Conservation (phyloP, 2,329 filamentous ascomycete species). For the Didymella pomorum region DNA sequence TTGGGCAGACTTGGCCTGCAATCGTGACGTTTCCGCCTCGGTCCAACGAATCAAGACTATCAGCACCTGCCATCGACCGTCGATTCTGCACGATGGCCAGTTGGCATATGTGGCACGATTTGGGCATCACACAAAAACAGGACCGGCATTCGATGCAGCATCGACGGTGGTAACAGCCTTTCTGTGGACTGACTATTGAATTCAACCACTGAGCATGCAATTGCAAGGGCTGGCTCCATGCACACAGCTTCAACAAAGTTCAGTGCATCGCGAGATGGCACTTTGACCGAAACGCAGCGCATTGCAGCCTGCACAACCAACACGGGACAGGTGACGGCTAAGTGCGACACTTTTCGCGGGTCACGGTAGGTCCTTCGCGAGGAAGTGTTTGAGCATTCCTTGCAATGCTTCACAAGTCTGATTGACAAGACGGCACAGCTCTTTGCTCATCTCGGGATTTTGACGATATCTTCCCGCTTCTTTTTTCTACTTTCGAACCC, state of each 20-base stretch:
- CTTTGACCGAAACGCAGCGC: conserved; percentile 22
- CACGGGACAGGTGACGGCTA: background rate
- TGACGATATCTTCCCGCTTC: conserved; percentile 32
- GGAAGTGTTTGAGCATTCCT: conserved; percentile 12
- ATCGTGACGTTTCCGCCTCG: conserved; percentile 16
- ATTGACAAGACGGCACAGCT: conserved; percentile 30
- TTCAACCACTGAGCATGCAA: conserved; percentile 15
- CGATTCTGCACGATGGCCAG: conserved; percentile 17
- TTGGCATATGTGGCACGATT: conserved; percentile 16
- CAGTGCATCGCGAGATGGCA: background rate
- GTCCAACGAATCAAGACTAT: conserved; percentile 8
- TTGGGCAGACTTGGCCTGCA: conserved; percentile 17
- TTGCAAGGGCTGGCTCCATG: conserved; percentile 38
- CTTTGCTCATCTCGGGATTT: conserved; percentile 24
- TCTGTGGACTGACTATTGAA: conserved; percentile 5
- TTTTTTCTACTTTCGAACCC: conserved; percentile 31
- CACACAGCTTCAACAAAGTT: conserved; percentile 17
- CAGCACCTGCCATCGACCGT: conserved; percentile 8
- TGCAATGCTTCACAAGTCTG: conserved; percentile 24
- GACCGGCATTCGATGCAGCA: conserved; percentile 1
- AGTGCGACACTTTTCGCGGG: conserved; percentile 1
- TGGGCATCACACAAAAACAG: conserved; percentile 7
- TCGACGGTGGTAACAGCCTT: background rate
- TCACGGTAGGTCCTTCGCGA: background rate
- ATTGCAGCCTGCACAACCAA: conserved; percentile 23